Percentiles rank a stretch among this genome's conserved stretches.
Evolutionary conservation across 805 yeast species (phyloP).

Genomic region (Pichia deserticola): DNA sequence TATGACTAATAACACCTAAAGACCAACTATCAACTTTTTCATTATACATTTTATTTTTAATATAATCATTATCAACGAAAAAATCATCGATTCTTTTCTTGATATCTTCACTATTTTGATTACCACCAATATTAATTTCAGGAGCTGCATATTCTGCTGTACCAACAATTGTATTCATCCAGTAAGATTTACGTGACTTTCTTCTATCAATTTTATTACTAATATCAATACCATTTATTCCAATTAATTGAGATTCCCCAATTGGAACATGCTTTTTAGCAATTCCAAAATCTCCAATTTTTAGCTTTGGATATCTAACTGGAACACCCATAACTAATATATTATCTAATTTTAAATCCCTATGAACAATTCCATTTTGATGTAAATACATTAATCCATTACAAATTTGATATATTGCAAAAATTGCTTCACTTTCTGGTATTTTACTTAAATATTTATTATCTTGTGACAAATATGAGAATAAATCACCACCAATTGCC

Average conservation of each 20-base stretch:
- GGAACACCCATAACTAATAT: conserved; percentile 52
- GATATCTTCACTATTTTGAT: not conserved
- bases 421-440: conserved; percentile 46
- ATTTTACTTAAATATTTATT: conserved; percentile 32
- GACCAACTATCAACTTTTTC: conserved; percentile 66
- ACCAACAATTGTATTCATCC: conserved; percentile 26
- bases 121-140: conserved; percentile 43
- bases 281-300: conserved; percentile 64
- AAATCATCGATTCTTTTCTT: conserved; percentile 1
- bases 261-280: conserved; percentile 23
- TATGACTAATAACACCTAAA: conserved; percentile 51
- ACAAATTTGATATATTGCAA: conserved; percentile 49
- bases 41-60: conserved; percentile 29
- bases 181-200: not conserved
- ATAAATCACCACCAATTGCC: conserved; percentile 94
- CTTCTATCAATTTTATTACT: not conserved
- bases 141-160: conserved; percentile 73
- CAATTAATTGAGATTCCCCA: conserved; percentile 4
- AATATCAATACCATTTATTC: not conserved
- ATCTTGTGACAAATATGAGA: conserved; percentile 78
- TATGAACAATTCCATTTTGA: conserved; percentile 46
- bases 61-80: conserved; percentile 45
- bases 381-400: conserved; percentile 52
- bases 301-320: conserved; percentile 42
- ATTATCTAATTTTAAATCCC: conserved; percentile 64